phyloP scores from a whole-genome alignment of 257 asterid genomes.

The Eucommia ulmoides region DNA sequence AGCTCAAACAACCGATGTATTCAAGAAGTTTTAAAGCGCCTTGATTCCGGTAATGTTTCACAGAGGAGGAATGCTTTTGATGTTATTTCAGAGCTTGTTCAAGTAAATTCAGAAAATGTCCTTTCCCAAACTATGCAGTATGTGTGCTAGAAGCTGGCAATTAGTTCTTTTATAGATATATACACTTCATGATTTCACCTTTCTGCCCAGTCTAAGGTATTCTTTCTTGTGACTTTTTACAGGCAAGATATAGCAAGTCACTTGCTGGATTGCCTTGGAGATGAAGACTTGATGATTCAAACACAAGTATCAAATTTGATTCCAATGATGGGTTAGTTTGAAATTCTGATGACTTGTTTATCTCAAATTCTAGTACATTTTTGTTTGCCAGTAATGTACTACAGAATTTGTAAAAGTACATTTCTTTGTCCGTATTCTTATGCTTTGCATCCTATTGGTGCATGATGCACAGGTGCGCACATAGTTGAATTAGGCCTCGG shows the following conservation, averaged over 20 bases:
- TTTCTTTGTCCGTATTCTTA: too few species aligned
- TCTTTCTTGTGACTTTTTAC: conserved; percentile 14
- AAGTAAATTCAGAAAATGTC: conserved; percentile 30
- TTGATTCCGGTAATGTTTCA: conserved; percentile 34
- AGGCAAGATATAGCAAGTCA: conserved; percentile 66
- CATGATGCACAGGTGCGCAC: too few species aligned
- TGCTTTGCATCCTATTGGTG: too few species aligned
- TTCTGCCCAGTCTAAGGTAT: conserved; percentile 2
- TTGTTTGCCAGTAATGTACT: too few species aligned
- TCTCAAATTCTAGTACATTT: too few species aligned
- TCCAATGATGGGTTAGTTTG: conserved; percentile 58
- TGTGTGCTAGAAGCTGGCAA: conserved; percentile 8
- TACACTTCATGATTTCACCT: background rate
- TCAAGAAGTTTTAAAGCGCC: conserved; percentile 47
- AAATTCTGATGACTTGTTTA: background rate
- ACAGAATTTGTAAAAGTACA: too few species aligned
- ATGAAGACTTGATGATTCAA: conserved; percentile 42
- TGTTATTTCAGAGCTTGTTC: conserved; percentile 49
- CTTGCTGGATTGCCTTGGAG: conserved; percentile 62
- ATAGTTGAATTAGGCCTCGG: too few species aligned
- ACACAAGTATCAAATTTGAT: conserved; percentile 47
- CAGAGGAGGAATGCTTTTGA: conserved; percentile 75
- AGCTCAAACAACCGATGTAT: conserved; percentile 47
- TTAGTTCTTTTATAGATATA: background rate
- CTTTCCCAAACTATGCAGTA: conserved; percentile 48